Evolutionary conservation across 305 asterid genomes (phyloP), one percentile per base, ranked within the genome.

Genomic region (Euphrasia arctica): DNA sequence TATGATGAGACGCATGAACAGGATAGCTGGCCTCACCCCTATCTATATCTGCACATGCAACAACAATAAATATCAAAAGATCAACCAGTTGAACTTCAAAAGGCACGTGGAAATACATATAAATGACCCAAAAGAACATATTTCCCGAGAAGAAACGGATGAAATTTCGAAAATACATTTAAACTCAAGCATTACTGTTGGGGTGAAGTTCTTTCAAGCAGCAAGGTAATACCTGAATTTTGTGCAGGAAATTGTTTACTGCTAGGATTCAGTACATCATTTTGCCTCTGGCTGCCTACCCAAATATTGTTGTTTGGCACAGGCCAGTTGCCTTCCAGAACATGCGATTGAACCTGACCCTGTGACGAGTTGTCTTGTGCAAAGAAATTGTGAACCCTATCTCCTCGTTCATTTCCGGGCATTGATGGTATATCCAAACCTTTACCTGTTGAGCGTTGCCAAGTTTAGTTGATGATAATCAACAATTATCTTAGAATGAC

Each of bases 361-460:
- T 77, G 96, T 12, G 78, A 78, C 51, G 81, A 67, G 74, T 76
- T 84, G 70, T 87, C 96, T 78, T 83, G 97, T 0, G 91, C 91
- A 72, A 90, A 92, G 76, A 90, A 89, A 82, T 92, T 92, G 93
- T 90, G 97, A 78, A 90, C 95, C 85, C 96, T 82, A 64, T 90
- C 97, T 69, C 96, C 95, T 67, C 75, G 79, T 80, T 80, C 95
- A 85, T 89, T 87, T 73, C 98, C 98, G 87, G 97, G 97, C 97
- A 92, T 92, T 78, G 97, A 85, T 89, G 84, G 77, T 76, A 64
- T 61, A 62, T 75, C 54, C 62, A 70, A 69, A 74, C 54, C 52
- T 66, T 65, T 67, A n/a, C 67, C 51, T 55, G 66, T 65, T 39
- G 65, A 25, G 43, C 55, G 63, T 70, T 64, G 68, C 43, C 41